Evolutionary conservation across 805 yeast species (phyloP).

Genomic region (Pichia cabralensis): DNA sequence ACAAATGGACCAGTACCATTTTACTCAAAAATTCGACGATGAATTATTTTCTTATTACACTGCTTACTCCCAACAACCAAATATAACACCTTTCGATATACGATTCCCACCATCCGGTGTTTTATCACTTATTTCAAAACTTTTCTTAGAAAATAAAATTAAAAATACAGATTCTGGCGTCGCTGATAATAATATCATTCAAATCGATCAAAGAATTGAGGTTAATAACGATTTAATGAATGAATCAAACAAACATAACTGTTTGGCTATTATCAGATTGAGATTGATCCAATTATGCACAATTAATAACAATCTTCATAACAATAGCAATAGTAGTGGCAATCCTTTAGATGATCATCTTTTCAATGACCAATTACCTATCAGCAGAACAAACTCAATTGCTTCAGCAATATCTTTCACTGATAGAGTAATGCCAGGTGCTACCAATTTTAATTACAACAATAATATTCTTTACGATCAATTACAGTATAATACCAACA

Average conservation of each 20-base stretch:
- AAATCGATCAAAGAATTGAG: conserved; percentile 18
- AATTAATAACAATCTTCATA: too few species aligned
- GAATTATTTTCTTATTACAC: conserved; percentile 39
- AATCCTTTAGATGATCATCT: conserved; percentile 1
- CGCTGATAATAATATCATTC: conserved; percentile 9
- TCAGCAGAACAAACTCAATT: conserved; percentile 7
- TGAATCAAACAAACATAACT: conserved; percentile 16
- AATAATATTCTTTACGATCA: background rate
- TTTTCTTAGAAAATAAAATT: conserved; percentile 28
- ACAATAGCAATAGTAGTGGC: too few species aligned
- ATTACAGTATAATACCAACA: too few species aligned
- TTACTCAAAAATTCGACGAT: conserved; percentile 33
- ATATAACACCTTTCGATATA: conserved; percentile 58
- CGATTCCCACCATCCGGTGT: conserved; percentile 61
- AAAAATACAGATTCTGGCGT: background rate
- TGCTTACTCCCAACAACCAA: conserved; percentile 43
- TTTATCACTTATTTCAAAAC: conserved; percentile 48
- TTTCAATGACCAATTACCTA: conserved; percentile 9
- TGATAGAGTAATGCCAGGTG: conserved; percentile 4
- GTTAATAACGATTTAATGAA: conserved; percentile 21
- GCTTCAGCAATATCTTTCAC: conserved; percentile 4
- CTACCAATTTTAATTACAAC: background rate
- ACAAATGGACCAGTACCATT: conserved; percentile 18
- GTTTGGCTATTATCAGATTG: conserved; percentile 24
- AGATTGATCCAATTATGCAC: conserved; percentile 25